A percentile compares a stretch with the other conserved stretches of the same genome.
These are phyloP conservation scores for Mortierella sp. DNA, from an alignment of 371 early-diverging fungal genomes.

Conservation along the genomic window DNA sequence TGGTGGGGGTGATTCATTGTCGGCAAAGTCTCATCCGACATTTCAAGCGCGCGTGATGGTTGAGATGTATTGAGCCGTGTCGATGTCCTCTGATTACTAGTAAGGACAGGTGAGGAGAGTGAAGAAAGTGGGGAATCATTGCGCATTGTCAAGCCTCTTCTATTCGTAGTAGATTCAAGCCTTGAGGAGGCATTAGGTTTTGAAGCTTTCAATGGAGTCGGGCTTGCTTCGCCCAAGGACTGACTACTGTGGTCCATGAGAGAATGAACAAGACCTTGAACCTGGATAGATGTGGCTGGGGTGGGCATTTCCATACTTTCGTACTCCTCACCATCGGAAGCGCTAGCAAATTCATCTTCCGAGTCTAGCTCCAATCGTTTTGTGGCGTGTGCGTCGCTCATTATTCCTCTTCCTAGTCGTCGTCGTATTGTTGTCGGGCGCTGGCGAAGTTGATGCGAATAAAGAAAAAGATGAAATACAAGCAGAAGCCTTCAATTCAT, in stretches of 20 bases:
- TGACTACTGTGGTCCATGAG: neutral
- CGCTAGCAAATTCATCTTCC: conserved; percentile 37
- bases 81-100: neutral
- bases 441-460: neutral
- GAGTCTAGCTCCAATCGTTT: neutral
- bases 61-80: neutral
- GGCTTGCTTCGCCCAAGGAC: neutral
- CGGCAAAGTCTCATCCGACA: neutral
- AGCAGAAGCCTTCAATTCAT: no score
- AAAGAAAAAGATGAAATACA: neutral
- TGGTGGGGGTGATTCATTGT: neutral
- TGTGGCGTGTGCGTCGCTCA: conserved; percentile 2
- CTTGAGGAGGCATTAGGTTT: no score
- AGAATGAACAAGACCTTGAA: neutral
- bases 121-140: neutral
- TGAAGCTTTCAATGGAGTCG: neutral
- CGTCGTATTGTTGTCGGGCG: neutral
- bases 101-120: neutral
- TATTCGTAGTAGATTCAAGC: no score
- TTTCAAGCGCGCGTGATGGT: neutral
- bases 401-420: neutral
- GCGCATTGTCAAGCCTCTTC: no score
- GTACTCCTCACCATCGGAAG: conserved; percentile 41
- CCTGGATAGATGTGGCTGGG: neutral
- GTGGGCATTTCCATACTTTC: conserved; percentile 2